Conservation (phyloP, 2,329 filamentous ascomycete genomes). For the Colletotrichum sp. region DNA sequence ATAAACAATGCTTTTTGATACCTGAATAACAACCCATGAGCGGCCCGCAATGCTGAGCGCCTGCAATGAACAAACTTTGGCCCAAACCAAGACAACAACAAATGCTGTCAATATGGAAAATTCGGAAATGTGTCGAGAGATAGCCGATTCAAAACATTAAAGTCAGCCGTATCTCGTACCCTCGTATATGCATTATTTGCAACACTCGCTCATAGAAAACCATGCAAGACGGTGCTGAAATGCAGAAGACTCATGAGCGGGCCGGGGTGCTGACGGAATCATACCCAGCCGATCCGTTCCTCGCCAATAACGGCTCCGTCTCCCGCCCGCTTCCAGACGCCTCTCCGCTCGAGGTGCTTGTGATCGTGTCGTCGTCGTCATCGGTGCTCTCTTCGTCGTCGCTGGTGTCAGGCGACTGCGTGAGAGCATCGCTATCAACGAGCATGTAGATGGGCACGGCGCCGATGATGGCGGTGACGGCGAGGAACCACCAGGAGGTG, state of each 20-base stretch:
- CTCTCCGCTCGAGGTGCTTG: background rate
- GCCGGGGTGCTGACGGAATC: background rate
- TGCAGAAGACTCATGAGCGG: background rate
- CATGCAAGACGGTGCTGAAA: background rate
- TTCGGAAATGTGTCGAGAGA: background rate
- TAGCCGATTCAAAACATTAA: background rate
- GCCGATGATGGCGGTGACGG: slow-evolving; percentile 65
- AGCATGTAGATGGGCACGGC: slow-evolving; percentile 77
- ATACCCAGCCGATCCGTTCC: background rate
- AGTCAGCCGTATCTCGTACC: background rate
- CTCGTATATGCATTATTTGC: background rate
- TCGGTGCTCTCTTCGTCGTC: slow-evolving; percentile 35
- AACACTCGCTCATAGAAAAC: background rate
- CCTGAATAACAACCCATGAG: background rate
- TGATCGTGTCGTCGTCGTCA: slow-evolving; percentile 26
- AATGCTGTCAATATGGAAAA: background rate
- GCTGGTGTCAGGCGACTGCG: slow-evolving; percentile 31
- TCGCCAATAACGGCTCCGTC: slow-evolving; percentile 6
- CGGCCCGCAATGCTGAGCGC: background rate
- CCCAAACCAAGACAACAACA: background rate
- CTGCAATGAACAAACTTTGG: background rate
- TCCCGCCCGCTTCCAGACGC: background rate
- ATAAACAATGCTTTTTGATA: background rate
- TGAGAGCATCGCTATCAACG: slow-evolving; percentile 74
- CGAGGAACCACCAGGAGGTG: slow-evolving; percentile 82